Evolutionary conservation across 345 rosid genomes (phyloP).

Genomic region (Aquilaria yunnanensis): DNA sequence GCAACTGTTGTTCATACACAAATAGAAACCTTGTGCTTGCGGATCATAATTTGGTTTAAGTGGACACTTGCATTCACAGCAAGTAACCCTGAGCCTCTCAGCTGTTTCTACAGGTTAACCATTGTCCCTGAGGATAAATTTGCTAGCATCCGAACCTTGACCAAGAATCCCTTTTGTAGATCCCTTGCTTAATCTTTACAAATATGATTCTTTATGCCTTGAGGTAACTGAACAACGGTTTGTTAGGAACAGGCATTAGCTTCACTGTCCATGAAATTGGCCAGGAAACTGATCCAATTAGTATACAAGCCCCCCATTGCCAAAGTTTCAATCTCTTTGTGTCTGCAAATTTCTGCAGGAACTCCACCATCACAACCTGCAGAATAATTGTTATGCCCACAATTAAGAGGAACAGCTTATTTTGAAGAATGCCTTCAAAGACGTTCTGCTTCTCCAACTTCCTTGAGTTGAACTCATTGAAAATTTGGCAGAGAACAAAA

Average conservation of each 20-base stretch:
- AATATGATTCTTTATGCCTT: constrained; percentile 20
- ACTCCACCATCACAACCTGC: constrained; percentile 63
- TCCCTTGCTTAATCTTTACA: constrained; percentile 16
- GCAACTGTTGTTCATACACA: too few relatives aligned
- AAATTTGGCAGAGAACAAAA: constrained; percentile 58
- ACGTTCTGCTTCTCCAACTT: constrained; percentile 64
- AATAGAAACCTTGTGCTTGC: too few relatives aligned
- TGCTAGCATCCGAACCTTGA: background rate
- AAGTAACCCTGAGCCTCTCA: too few relatives aligned
- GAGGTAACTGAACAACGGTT: constrained; percentile 36
- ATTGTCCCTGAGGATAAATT: too few relatives aligned
- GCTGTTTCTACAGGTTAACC: too few relatives aligned
- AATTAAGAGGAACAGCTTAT: constrained; percentile 47
- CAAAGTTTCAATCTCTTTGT: constrained; percentile 41
- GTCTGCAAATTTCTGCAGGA: constrained; percentile 51
- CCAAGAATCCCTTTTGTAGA: constrained; percentile 10
- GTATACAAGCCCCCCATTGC: constrained; percentile 51
- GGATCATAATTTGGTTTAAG: too few relatives aligned
- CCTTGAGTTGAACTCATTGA: constrained; percentile 67
- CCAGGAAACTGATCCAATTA: constrained; percentile 50
- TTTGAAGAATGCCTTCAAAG: constrained; percentile 48
- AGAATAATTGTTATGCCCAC: constrained; percentile 53
- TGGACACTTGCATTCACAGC: too few relatives aligned
- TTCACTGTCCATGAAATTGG: constrained; percentile 57
- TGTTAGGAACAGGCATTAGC: constrained; percentile 46